Percentiles rank a stretch among this genome's conserved stretches.
Evolutionary conservation across 1,284 basidiomycete genomes (phyloP).

Genomic region (Melampsora abietis-canadensis): DNA sequence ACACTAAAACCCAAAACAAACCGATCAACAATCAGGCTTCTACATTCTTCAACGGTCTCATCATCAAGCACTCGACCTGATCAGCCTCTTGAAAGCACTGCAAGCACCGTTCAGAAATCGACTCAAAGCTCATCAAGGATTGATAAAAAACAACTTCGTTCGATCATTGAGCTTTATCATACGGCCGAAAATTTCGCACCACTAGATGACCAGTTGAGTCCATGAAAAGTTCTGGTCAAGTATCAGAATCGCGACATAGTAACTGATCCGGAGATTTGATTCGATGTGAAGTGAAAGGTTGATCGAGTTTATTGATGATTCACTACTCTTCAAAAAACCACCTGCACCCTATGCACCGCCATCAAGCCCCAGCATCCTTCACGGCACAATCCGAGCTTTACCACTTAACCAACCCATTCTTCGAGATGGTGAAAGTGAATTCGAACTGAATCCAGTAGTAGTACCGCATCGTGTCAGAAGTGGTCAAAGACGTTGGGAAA

Average conservation of each 20-base stretch:
- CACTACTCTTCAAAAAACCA: constrained; percentile 24
- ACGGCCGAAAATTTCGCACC: constrained; percentile 32
- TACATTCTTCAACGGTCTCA: neutral
- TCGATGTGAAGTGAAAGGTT: constrained; percentile 23
- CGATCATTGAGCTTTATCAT: constrained; percentile 40
- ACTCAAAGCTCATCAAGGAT: neutral
- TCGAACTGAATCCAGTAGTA: constrained; percentile 25
- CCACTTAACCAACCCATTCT: constrained; percentile 28
- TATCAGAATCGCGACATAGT: no score
- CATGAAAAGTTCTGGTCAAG: no score
- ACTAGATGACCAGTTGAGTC: constrained; percentile 26
- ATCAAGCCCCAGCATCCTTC: constrained; percentile 2
- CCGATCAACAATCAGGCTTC: no score
- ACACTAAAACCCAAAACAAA: neutral
- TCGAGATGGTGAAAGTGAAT: constrained; percentile 21
- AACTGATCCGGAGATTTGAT: neutral
- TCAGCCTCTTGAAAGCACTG: neutral
- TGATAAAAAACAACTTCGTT: constrained; percentile 18
- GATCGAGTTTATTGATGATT: constrained; percentile 40
- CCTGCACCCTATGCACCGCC: constrained; percentile 18
- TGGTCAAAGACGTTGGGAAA: constrained; percentile 24
- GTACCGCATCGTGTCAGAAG: constrained; percentile 5
- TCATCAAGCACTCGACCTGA: neutral
- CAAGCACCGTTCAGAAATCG: neutral
- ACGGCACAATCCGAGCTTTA: constrained; percentile 11